A percentile compares a stretch with the other conserved stretches of the same genome.
Conservation (phyloP, 2,329 filamentous ascomycete species). For the Metarhizium brunneum region DNA sequence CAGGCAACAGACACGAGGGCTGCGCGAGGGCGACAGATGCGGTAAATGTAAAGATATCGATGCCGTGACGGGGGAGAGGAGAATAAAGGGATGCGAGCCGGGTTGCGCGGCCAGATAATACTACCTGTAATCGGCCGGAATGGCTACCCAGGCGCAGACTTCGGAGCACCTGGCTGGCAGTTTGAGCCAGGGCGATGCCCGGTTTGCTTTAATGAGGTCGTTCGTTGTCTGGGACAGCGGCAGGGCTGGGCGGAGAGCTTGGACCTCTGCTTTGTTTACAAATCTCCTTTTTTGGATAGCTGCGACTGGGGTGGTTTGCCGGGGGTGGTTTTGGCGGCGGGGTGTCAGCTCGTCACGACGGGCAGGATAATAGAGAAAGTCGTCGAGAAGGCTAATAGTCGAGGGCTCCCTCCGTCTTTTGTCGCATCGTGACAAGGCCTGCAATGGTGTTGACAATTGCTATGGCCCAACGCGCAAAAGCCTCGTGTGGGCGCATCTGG, state of each 20-base stretch:
- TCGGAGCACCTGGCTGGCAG: neutral
- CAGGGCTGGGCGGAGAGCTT: slow-evolving; percentile 17
- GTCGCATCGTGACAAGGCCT: slow-evolving; percentile 13
- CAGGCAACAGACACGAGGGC: neutral
- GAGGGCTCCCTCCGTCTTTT: slow-evolving; percentile 9
- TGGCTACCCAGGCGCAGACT: neutral
- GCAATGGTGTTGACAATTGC: slow-evolving; percentile 9
- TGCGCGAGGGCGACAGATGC: neutral
- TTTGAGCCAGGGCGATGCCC: slow-evolving; percentile 2
- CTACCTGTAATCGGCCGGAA: neutral
- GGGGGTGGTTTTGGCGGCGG: slow-evolving; percentile 1
- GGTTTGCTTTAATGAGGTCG: slow-evolving; percentile 7
- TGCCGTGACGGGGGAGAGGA: neutral
- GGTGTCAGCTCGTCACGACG: neutral
- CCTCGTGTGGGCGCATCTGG: neutral
- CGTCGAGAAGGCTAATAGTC: slow-evolving; percentile 3
- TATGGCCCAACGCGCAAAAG: neutral
- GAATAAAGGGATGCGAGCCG: neutral
- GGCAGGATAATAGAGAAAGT: slow-evolving; percentile 4
- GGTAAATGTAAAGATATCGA: neutral
- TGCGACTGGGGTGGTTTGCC: slow-evolving; percentile 12
- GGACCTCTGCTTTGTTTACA: slow-evolving; percentile 30
- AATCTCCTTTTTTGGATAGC: slow-evolving; percentile 28
- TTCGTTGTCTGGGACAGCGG: slow-evolving; percentile 27
- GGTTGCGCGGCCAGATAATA: slow-evolving; percentile 3